Evolutionary conservation across 805 yeast genomes (phyloP), one percentile per base, ranked within the genome.

Genomic region (Yarrowia sp.): DNA sequence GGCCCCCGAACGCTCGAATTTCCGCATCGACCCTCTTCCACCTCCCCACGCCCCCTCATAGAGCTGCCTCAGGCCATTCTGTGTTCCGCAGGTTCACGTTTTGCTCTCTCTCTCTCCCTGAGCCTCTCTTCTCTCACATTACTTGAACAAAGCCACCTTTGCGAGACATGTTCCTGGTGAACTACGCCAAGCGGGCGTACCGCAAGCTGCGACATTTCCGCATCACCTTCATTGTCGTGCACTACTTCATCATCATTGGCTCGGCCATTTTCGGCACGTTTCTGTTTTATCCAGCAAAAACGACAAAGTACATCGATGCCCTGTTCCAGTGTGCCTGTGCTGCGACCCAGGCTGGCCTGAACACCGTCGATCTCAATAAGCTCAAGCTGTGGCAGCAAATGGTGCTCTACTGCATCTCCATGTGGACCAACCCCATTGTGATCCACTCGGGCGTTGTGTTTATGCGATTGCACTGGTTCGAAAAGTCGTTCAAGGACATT

Each of bases 311-410:
- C 76, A 88, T 91, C 55, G 98, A 95, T 79, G 86, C 89, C 1
- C 79, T 95, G 42, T 91, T 94, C 77, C 80, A 91, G 68, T 84
- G 92, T 0, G 81, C 88, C 11, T 94, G 97, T 11, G 87, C 95
- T 0, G 79, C 89, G 1, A 92, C 98, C 1, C 97, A 94, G 75
- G 97, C 97, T 0, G 99, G 99, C 0, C 79, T 95, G 68, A 92
- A 92, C 76, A 89, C 97, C 0, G 81, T 91, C 32, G 86, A 92
- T 73, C 72, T 89, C 46, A 91, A 91, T 75, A 78, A 81, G 0
- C 72, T 93, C 69, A 78, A 82, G 0, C 76, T 90, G 55, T 94
- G 89, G 79, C 99, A 95, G 77, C 98, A 94, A 75, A 84, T 92
- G 15, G 81, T 84, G 10, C 77, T 94, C 2, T 91, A 88, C 75